These are phyloP conservation scores for Lactifluus rugatus DNA, from an alignment of 768 basidiomycete species.

Conservation along the genomic window DNA sequence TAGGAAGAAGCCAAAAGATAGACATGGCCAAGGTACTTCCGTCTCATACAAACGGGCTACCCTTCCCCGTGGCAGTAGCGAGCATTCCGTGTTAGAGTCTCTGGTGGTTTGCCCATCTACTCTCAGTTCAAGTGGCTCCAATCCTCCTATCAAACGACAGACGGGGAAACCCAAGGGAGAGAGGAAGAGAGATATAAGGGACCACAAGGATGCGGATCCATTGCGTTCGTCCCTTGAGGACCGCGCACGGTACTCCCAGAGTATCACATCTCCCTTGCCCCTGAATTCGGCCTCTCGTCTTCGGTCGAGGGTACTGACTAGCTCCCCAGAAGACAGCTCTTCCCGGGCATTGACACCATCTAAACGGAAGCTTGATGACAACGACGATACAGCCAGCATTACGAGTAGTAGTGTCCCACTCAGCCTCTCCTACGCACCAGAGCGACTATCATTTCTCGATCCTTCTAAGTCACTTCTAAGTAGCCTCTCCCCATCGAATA, in stretches of 20 bases:
- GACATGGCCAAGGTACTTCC: slow-evolving; percentile 5
- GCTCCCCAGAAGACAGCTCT: background rate
- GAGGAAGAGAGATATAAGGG: background rate
- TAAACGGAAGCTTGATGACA: slow-evolving; percentile 13
- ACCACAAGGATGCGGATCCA: background rate
- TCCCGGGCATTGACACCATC: background rate
- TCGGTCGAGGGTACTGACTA: background rate
- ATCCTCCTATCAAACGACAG: background rate
- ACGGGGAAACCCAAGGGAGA: background rate
- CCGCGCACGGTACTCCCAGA: background rate
- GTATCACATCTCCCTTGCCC: background rate
- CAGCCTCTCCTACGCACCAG: slow-evolving; percentile 13
- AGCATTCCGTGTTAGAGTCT: background rate
- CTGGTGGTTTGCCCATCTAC: background rate
- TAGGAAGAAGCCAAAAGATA: slow-evolving; percentile 19
- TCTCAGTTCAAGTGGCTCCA: background rate
- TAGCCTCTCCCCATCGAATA: background rate
- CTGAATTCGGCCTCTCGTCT: background rate
- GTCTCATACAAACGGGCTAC: background rate
- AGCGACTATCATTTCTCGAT: background rate
- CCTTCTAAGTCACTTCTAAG: background rate
- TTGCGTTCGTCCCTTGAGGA: background rate
- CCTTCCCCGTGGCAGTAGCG: background rate
- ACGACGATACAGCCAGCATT: background rate
- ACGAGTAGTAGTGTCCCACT: slow-evolving; percentile 14